A percentile compares a stretch with the other conserved stretches of the same genome.
Evolutionary conservation across 2,329 filamentous ascomycete species (phyloP).

Genomic region (Fusarium floridanum): DNA sequence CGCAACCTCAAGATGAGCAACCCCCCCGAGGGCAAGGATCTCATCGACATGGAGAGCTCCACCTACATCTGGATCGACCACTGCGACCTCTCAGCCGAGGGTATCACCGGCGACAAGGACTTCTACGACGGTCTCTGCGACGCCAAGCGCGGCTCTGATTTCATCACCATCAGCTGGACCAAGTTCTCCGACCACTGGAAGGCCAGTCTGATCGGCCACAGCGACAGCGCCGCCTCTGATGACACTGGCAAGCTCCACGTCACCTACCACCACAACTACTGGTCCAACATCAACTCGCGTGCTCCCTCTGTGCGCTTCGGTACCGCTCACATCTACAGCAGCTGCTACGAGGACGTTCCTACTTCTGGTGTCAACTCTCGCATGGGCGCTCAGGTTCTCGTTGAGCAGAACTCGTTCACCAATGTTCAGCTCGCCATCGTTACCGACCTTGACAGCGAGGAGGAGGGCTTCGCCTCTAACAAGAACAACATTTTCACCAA

Average conservation of each 20-base stretch:
- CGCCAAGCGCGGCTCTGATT: conserved; percentile 69
- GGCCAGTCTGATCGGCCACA: conserved; percentile 70
- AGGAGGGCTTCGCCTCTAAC: conserved; percentile 59
- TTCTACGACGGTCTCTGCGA: conserved; percentile 73
- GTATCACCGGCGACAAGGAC: conserved; percentile 68
- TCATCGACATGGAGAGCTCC: conserved; percentile 57
- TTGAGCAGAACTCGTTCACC: conserved; percentile 64
- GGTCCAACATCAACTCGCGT: conserved; percentile 67
- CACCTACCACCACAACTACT: conserved; percentile 70
- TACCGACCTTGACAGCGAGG: conserved; percentile 59
- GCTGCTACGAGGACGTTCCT: conserved; percentile 60
- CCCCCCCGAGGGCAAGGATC: conserved; percentile 60
- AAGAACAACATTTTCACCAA: conserved; percentile 60
- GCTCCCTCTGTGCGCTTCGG: conserved; percentile 65
- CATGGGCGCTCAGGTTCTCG: conserved; percentile 63
- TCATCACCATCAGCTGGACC: conserved; percentile 55
- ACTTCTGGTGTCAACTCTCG: conserved; percentile 67
- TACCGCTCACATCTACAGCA: conserved; percentile 70
- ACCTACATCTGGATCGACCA: conserved; percentile 70
- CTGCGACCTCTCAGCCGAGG: conserved; percentile 64
- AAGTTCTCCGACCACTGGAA: conserved; percentile 65
- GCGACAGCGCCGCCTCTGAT: conserved; percentile 62
- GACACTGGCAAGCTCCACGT: conserved; percentile 68
- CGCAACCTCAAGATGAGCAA: conserved; percentile 63
- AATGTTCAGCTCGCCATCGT: conserved; percentile 57